Evolutionary conservation across 148 eudicot species (phyloP), one percentile per base, ranked within the genome.

Genomic region (Camellia sinensis): DNA sequence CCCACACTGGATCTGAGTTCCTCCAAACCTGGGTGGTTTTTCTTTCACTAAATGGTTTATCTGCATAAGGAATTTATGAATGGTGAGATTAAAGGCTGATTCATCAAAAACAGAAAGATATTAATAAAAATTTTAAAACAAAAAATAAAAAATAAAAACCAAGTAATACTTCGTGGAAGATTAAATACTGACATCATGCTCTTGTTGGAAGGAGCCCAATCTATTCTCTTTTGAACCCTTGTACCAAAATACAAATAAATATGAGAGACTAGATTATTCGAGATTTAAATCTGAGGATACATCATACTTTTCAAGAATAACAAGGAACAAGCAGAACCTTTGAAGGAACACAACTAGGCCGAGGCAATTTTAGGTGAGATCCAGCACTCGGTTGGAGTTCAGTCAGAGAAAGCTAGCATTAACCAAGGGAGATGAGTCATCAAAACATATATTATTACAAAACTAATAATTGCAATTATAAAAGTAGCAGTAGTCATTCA

Each of bases 201-300:
- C 83, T 80, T 82, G 89, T 70, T 81, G 85, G 74, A 84, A 83
- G 7, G 82, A 82, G 71, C 83, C 86, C 85, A 88, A 82, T 86
- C 91, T 89, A 52, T 95, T 95, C 89, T 95, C 98, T 95, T 95
- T 95, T 83, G 93, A 87, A 67, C 91, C 93, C 98, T 93, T 87
- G 62, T 77, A 84, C 64, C 74, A 87, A 82, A 87, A 83, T 72
- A 79, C 67, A 71, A 11, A 63, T 19, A 81, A 85, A 64, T 85
- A 88, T 85, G 81, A 79, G 75, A 78, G 59, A 64, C 69, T 52
- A 75, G 66, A 76, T 54, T 45, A 9, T 48, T 22, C 18, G 61
- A 37, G 3, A 54, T 13, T 4, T 62, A 76, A 75, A 48, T 21
- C 15, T 63, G 19, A 41, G 53, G 43, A 3, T 46, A 37, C 17